Base-by-base conservation (phyloP, 2,329 filamentous ascomycete species). In the Colletotrichum brevisporum region DNA sequence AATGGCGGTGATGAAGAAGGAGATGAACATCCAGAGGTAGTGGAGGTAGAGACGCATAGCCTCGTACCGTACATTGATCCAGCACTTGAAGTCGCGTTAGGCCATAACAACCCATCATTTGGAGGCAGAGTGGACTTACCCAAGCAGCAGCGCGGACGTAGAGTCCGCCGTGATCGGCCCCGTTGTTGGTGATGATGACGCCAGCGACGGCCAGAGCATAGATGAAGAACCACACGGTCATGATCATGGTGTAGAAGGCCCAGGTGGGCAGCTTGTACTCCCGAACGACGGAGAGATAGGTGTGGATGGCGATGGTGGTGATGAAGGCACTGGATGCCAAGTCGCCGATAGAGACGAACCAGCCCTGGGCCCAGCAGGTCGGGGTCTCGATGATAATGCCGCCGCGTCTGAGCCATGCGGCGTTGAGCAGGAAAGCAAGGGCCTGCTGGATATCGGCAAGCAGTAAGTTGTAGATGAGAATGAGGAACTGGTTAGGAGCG, bases 101-200 rank as follows among this genome's bases (percentile, higher is more conserved):
- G 89, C 85, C 86, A 91, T 24, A 90, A 77, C 71, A 91, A 91
- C 74, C 91, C 89, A 0, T 88, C 83, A 21, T 16, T 85, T 80
- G 71, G 86, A 87, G 13, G 83, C 77, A 3, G 5, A 31, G 4
- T 12, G 24, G 24, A 6, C 78, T 58, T 77, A 83, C 82, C 82
- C 88, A 90, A 18, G 87, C 83, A 16, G 85, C 83, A 18, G 88
- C 87, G 48, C 87, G 80, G 16, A 87, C 85, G 64, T 86, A 90
- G 57, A 86, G 41, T 4, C 67, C 67, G n/a, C 67, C 67, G 8
- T 39, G 12, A 8, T 52, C 47, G 5, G 52, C 67, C 4, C 67
- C 67, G 5, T 70, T 70, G 31, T 63, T 50, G 18, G 67, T 70
- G 36, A 51, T 39, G 24, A 68, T 41, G 52, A 70, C n/a, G 5